These are phyloP conservation scores for Niveomyces coronatus DNA, from an alignment of 2,329 filamentous ascomycete genomes.

Conservation along the genomic window DNA sequence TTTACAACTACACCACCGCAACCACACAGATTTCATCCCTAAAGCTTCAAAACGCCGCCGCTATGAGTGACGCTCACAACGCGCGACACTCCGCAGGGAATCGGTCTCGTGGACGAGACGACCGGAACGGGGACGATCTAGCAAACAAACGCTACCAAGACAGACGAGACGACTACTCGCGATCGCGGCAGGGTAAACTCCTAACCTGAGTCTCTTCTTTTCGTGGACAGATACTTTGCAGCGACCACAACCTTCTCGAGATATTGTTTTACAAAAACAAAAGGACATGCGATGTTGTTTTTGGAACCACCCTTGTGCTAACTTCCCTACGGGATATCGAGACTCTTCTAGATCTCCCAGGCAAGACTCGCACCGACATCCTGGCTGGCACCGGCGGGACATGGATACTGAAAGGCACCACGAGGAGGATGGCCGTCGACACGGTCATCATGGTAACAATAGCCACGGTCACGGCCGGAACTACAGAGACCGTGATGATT, in stretches of 20 bases:
- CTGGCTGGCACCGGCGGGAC: slow-evolving; percentile 18
- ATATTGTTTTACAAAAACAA: background rate
- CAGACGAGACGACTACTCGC: slow-evolving; percentile 29
- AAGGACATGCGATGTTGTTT: background rate
- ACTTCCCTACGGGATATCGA: slow-evolving; percentile 34
- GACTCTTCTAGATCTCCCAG: slow-evolving; percentile 33
- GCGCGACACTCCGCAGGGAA: slow-evolving; percentile 21
- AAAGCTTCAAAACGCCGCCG: slow-evolving; percentile 14
- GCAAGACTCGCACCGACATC: slow-evolving; percentile 27
- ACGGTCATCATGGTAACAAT: slow-evolving; percentile 8
- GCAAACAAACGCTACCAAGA: slow-evolving; percentile 10
- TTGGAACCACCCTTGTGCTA: slow-evolving; percentile 28
- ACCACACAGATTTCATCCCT: slow-evolving; percentile 4
- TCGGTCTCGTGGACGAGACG: slow-evolving; percentile 13
- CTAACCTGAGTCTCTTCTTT: slow-evolving; percentile 21
- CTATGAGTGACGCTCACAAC: slow-evolving; percentile 35
- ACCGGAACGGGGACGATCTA: slow-evolving; percentile 14
- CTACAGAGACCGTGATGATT: slow-evolving; percentile 9
- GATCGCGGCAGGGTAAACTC: slow-evolving; percentile 41
- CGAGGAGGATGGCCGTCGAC: slow-evolving; percentile 14
- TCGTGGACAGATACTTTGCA: no score
- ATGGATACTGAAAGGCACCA: slow-evolving; percentile 14
- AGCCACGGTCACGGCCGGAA: slow-evolving; percentile 8
- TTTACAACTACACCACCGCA: background rate
- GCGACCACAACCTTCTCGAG: background rate